Percentiles rank a stretch among this genome's conserved stretches.
These are phyloP conservation scores for Sorghum bicolor DNA, from an alignment of 176 grass and related monocot species.

Conservation along the genomic window Sorghum_bicolor_NCBIv3 NC_012877.2:58314501-58315000, in stretches of 20 bases:
- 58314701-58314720: background rate
- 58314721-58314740: background rate
- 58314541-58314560: background rate
- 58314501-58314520: background rate
- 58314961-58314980: background rate
- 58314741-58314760: background rate
- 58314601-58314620: background rate
- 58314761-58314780: background rate
- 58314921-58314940: background rate
- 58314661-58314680: background rate
- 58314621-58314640: background rate
- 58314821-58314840: background rate
- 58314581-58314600: background rate
- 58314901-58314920: background rate
- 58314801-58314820: background rate
- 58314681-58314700: background rate
- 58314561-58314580: accelerated
- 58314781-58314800: background rate
- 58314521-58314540: background rate
- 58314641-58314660: background rate
- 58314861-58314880: background rate
- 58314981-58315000: background rate
- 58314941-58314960: background rate
- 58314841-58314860: background rate
- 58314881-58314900: background rate